These are phyloP conservation scores for Fusarium agapanthi DNA, from an alignment of 2,329 filamentous ascomycete species.

Conservation along the genomic window DNA sequence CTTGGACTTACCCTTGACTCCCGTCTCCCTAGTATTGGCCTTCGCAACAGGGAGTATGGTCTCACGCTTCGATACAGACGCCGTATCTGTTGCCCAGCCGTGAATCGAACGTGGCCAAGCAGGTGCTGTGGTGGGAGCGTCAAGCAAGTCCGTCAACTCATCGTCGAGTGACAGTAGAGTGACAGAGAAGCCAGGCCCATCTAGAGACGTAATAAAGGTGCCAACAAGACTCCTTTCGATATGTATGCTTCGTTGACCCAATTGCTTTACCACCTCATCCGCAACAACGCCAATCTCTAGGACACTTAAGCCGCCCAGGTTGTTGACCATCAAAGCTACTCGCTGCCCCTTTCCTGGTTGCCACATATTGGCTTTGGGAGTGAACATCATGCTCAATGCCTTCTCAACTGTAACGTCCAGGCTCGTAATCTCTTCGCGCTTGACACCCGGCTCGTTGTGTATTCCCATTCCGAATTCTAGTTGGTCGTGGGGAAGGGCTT, in stretches of 20 bases:
- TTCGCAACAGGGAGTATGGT: background rate
- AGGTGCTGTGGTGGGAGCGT: slow-evolving; percentile 35
- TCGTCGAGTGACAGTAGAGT: slow-evolving; percentile 34
- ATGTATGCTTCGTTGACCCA: background rate
- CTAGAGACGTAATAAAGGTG: slow-evolving; percentile 37
- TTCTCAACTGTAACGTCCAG: slow-evolving; percentile 31
- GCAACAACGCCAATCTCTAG: slow-evolving; percentile 38
- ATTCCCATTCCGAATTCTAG: slow-evolving; percentile 42
- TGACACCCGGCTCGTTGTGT: slow-evolving; percentile 41
- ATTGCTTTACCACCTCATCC: slow-evolving; percentile 35
- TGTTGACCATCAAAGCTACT: slow-evolving; percentile 37
- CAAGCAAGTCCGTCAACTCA: slow-evolving; percentile 30
- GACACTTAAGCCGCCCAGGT: slow-evolving; percentile 37
- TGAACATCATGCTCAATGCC: slow-evolving; percentile 35
- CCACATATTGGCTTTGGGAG: slow-evolving; percentile 36
- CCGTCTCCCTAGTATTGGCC: slow-evolving; percentile 20
- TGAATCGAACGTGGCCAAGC: slow-evolving; percentile 39
- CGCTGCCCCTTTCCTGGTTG: slow-evolving; percentile 27
- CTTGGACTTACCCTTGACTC: slow-evolving; percentile 24
- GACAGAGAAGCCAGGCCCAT: slow-evolving; percentile 38
- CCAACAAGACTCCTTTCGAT: slow-evolving; percentile 34
- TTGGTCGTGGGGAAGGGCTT: slow-evolving; percentile 27
- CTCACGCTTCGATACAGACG: slow-evolving; percentile 25
- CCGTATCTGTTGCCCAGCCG: slow-evolving; percentile 26
- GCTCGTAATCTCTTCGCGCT: slow-evolving; percentile 24